phyloP scores from a whole-genome alignment of 169 alveolate species.

The Plasmodium knowlesi region DNA sequence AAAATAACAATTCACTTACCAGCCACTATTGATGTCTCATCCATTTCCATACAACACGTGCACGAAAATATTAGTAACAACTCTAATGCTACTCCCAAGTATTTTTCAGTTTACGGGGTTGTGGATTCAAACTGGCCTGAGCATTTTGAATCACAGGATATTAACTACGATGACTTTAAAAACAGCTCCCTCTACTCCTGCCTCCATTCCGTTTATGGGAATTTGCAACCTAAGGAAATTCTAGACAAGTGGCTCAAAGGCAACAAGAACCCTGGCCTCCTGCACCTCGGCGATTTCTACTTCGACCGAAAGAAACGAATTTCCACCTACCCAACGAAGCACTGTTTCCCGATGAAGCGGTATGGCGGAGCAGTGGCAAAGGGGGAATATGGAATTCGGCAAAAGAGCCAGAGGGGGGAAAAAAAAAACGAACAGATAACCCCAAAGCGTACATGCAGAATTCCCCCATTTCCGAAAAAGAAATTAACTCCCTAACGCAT shows the following conservation, averaged over 20 bases:
- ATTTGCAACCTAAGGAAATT: slow-evolving; percentile 20
- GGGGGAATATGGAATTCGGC: too few relatives aligned
- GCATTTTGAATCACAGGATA: slow-evolving; percentile 38
- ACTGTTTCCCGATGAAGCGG: slow-evolving; percentile 67
- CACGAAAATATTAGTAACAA: slow-evolving; percentile 74
- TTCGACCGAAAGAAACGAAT: slow-evolving; percentile 66
- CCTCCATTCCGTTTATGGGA: slow-evolving; percentile 50
- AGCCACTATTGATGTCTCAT: slow-evolving; percentile 67
- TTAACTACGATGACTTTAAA: slow-evolving; percentile 65
- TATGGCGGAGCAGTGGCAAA: background rate
- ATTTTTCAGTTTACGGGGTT: slow-evolving; percentile 70
- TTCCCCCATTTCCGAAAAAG: background rate
- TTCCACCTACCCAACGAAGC: slow-evolving; percentile 54
- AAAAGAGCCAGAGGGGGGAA: background rate
- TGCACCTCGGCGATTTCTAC: slow-evolving; percentile 71
- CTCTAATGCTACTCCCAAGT: slow-evolving; percentile 67
- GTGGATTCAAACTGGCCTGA: slow-evolving; percentile 75
- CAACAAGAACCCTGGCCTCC: slow-evolving; percentile 24
- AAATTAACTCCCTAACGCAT: background rate
- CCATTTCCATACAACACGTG: slow-evolving; percentile 66
- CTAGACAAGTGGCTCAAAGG: slow-evolving; percentile 49
- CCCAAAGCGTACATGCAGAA: background rate
- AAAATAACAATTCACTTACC: slow-evolving; percentile 70
- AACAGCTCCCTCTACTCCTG: slow-evolving; percentile 67
- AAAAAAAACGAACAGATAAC: background rate